Percentiles rank a stretch among this genome's conserved stretches.
These are phyloP conservation scores for Phalaenopsis hybrid DNA, from an alignment of 116 monocot genomes.

Conservation along the genomic window DNA sequence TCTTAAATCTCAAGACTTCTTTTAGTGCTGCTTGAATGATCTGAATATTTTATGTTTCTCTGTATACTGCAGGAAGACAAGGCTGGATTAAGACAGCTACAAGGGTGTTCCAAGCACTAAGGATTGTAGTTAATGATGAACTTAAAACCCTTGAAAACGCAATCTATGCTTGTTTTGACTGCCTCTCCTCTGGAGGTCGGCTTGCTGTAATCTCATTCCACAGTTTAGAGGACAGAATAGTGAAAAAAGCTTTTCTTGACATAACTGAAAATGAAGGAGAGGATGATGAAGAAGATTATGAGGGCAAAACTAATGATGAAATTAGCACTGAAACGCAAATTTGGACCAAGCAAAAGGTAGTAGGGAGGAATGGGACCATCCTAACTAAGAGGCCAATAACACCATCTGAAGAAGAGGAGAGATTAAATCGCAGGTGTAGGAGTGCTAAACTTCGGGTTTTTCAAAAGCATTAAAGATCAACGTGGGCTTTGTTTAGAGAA, in stretches of 20 bases:
- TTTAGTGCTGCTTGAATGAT: background rate
- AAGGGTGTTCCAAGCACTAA: no score
- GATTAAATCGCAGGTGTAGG: constrained; percentile 67
- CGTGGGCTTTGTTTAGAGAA: no score
- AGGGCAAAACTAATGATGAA: background rate
- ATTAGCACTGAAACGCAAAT: constrained; percentile 19
- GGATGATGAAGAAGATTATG: constrained; percentile 10
- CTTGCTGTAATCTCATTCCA: constrained; percentile 70
- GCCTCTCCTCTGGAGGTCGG: no score
- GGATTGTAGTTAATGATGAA: no score
- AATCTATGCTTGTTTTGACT: no score
- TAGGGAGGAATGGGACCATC: constrained; percentile 50
- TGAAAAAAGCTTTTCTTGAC: constrained; percentile 81
- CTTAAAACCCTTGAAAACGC: no score
- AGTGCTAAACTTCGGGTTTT: constrained; percentile 91
- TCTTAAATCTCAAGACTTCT: background rate
- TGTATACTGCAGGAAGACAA: no score
- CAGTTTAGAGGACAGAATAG: constrained; percentile 94
- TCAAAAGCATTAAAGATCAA: constrained; percentile 36
- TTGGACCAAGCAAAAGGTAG: constrained; percentile 53
- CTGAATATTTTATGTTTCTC: background rate
- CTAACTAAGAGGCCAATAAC: constrained; percentile 87
- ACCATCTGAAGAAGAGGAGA: constrained; percentile 79
- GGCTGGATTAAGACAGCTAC: no score
- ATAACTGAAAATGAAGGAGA: constrained; percentile 24